A percentile compares a stretch with the other conserved stretches of the same genome.
Conservation (phyloP, 495 filamentous ascomycete species). For the Chaetomium fimeti region DNA sequence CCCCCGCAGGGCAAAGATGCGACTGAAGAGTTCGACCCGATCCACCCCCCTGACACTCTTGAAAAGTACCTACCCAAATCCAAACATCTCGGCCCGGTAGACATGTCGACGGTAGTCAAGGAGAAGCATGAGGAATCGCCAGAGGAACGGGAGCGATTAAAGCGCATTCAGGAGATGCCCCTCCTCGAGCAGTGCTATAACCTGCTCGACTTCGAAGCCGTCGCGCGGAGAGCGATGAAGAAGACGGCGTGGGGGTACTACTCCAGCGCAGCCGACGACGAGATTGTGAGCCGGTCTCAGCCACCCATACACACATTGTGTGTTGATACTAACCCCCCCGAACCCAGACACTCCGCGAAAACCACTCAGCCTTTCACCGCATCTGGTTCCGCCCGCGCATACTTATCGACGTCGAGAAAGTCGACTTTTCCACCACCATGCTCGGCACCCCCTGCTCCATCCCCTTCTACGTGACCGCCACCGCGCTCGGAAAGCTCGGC, state of each 20-base stretch:
- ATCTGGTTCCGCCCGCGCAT: slow-evolving; percentile 94
- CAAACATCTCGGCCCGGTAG: slow-evolving; percentile 87
- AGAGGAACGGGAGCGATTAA: slow-evolving; percentile 71
- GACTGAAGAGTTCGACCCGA: slow-evolving; percentile 77
- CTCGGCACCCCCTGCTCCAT: slow-evolving; percentile 77
- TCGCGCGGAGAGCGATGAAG: slow-evolving; percentile 86
- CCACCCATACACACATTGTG: neutral
- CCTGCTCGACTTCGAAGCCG: slow-evolving; percentile 89
- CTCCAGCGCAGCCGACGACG: slow-evolving; percentile 91
- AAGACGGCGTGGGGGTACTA: slow-evolving; percentile 96
- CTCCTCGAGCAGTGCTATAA: slow-evolving; percentile 89
- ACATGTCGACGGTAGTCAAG: slow-evolving; percentile 78
- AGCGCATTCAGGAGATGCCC: slow-evolving; percentile 76
- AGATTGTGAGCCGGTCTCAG: slow-evolving; percentile 63
- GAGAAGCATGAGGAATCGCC: slow-evolving; percentile 70
- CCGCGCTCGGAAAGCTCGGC: slow-evolving; percentile 87
- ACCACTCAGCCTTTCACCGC: slow-evolving; percentile 92
- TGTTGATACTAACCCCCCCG: neutral
- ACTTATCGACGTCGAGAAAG: slow-evolving; percentile 79
- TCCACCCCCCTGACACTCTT: slow-evolving; percentile 74
- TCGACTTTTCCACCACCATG: slow-evolving; percentile 87
- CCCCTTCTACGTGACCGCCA: slow-evolving; percentile 91
- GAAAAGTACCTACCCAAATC: slow-evolving; percentile 79
- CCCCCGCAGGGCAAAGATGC: slow-evolving; percentile 68
- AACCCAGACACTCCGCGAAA: slow-evolving; percentile 85